phyloP scores from a whole-genome alignment of 306 rosid species.

The Sindora glabra region DNA sequence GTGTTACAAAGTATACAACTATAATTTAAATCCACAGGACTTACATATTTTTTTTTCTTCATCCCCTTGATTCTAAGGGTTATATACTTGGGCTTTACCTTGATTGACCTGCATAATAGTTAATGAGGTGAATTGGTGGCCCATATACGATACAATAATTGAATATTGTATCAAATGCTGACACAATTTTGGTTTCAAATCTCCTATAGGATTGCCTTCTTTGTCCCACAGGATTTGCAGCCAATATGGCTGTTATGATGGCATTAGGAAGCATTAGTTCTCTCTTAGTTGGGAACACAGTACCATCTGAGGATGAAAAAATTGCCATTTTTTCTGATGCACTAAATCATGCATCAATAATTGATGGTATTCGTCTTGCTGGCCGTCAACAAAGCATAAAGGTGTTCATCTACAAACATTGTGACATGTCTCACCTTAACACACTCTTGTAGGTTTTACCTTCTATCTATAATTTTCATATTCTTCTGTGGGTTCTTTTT shows the following conservation, averaged over 20 bases:
- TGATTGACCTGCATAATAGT: constrained; percentile 2
- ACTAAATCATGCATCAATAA: constrained; percentile 85
- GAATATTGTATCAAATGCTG: constrained; percentile 29
- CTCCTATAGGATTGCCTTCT: constrained; percentile 96
- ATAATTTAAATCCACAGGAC: not conserved
- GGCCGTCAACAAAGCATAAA: constrained; percentile 61
- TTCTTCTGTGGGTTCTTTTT: not conserved
- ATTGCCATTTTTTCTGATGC: constrained; percentile 86
- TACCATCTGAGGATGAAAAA: constrained; percentile 50
- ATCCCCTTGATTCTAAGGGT: not conserved
- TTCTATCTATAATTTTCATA: constrained; percentile 16
- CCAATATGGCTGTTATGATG: constrained; percentile 95
- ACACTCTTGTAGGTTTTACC: constrained; percentile 61
- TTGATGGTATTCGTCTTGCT: constrained; percentile 90
- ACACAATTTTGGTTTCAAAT: constrained; percentile 35
- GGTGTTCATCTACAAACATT: constrained; percentile 74
- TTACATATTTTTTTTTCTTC: not conserved
- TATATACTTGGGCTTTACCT: not conserved
- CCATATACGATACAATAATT: constrained; percentile 7
- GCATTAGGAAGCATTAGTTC: constrained; percentile 73
- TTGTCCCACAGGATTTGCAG: constrained; percentile 98
- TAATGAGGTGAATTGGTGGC: constrained; percentile 9
- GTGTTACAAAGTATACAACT: not conserved
- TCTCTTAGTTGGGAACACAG: constrained; percentile 50
- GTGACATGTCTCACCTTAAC: constrained; percentile 86